Evolutionary conservation across 2,329 filamentous ascomycete genomes (phyloP).

Genomic region (Pestalotiopsis sp.): DNA sequence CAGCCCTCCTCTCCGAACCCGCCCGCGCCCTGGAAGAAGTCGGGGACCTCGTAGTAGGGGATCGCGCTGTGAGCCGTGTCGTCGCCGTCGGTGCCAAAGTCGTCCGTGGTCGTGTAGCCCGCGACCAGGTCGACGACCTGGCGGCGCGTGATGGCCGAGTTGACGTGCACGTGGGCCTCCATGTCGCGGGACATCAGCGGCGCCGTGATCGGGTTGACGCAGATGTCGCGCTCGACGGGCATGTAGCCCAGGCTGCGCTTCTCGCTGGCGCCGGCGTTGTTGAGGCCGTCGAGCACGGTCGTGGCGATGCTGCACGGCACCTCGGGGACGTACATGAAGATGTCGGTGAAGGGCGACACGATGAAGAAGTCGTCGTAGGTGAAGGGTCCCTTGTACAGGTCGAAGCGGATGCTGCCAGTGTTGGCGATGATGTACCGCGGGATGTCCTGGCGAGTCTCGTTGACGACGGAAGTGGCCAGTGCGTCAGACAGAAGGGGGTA

Average conservation of each 20-base stretch:
- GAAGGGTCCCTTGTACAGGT: slow-evolving; percentile 65
- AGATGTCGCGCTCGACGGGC: slow-evolving; percentile 43
- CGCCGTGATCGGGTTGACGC: slow-evolving; percentile 46
- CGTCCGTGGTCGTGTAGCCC: slow-evolving; percentile 58
- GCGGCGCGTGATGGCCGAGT: slow-evolving; percentile 46
- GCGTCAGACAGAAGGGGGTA: slow-evolving; percentile 56
- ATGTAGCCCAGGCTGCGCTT: slow-evolving; percentile 38
- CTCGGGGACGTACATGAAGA: slow-evolving; percentile 55
- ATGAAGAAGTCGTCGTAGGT: slow-evolving; percentile 57
- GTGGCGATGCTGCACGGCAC: slow-evolving; percentile 51
- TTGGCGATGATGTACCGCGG: slow-evolving; percentile 62
- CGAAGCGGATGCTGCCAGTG: slow-evolving; percentile 63
- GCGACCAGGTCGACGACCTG: slow-evolving; percentile 46
- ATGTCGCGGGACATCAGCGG: slow-evolving; percentile 17
- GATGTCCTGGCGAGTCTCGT: slow-evolving; percentile 48
- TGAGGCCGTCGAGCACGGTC: slow-evolving; percentile 40
- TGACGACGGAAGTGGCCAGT: slow-evolving; percentile 53
- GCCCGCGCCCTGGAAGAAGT: slow-evolving; percentile 51
- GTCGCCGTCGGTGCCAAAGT: slow-evolving; percentile 59
- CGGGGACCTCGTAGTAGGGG: slow-evolving; percentile 47
- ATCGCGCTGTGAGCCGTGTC: slow-evolving; percentile 55
- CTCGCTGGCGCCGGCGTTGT: slow-evolving; percentile 40
- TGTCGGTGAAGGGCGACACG: slow-evolving; percentile 56
- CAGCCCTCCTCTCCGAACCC: slow-evolving; percentile 47
- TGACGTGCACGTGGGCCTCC: slow-evolving; percentile 20